phyloP scores from a whole-genome alignment of 139 green algal genomes.

The Gonium pectorale region DNA sequence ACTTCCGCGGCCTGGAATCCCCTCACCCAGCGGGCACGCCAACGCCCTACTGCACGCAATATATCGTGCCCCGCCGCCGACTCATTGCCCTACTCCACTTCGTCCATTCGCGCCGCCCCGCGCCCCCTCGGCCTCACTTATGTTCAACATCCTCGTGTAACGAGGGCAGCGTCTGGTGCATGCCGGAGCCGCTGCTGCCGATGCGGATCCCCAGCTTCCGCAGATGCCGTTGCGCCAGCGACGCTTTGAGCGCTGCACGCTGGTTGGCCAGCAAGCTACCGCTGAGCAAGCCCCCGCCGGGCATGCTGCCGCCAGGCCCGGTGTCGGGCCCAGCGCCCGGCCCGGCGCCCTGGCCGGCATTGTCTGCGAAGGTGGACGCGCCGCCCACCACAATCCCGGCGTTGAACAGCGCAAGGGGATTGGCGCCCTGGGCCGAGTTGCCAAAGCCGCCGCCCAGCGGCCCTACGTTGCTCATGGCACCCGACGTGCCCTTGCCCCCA shows the following conservation, averaged over 20 bases:
- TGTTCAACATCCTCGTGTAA: too few species aligned
- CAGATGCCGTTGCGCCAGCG: background rate
- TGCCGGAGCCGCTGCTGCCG: too few species aligned
- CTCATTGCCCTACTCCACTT: too few species aligned
- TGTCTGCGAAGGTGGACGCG: too few species aligned
- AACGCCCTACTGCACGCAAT: too few species aligned
- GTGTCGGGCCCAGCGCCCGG: background rate
- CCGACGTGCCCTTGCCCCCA: background rate
- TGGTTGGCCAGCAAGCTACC: background rate
- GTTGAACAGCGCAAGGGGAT: background rate
- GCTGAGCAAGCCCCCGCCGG: background rate
- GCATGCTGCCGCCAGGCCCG: background rate
- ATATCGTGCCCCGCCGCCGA: too few species aligned
- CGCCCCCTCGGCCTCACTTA: too few species aligned
- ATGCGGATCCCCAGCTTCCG: constrained; percentile 4
- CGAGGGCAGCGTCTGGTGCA: too few species aligned
- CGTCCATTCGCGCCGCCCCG: too few species aligned
- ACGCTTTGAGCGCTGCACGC: background rate
- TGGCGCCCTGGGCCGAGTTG: background rate
- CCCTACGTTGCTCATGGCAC: background rate
- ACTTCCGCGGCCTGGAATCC: too few species aligned
- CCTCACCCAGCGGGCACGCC: too few species aligned
- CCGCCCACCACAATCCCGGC: background rate
- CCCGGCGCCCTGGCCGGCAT: background rate
- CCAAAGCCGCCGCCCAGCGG: background rate